Percentiles rank a stretch among this genome's conserved stretches.
These are phyloP conservation scores for Tolypocladium pustulatum DNA, from an alignment of 2,329 filamentous ascomycete species.

Conservation along the genomic window DNA sequence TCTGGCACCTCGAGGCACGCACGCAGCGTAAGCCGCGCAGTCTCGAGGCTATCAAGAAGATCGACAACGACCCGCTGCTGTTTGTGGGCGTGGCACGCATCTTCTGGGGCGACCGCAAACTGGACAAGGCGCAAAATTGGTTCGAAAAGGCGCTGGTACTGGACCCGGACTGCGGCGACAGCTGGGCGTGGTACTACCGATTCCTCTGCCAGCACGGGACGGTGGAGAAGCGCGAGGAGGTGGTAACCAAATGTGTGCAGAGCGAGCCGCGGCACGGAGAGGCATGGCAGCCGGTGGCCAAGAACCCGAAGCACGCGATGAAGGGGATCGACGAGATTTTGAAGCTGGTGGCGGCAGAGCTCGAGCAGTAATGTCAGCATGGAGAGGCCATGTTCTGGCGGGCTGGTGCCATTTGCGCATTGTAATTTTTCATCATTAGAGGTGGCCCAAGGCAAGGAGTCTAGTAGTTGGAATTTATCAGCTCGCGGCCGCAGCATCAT, in stretches of 20 bases:
- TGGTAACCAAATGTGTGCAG: conserved; percentile 67
- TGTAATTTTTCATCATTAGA: background rate
- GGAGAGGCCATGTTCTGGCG: background rate
- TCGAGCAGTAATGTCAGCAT: conserved; percentile 17
- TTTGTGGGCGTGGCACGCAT: conserved; percentile 90
- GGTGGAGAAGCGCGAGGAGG: conserved; percentile 80
- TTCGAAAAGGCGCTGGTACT: conserved; percentile 91
- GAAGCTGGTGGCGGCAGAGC: conserved; percentile 56
- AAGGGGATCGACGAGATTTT: conserved; percentile 72
- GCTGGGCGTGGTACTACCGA: conserved; percentile 97
- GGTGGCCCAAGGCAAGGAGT: background rate
- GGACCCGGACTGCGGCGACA: conserved; percentile 80
- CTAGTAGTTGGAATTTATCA: background rate
- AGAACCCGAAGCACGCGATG: conserved; percentile 72
- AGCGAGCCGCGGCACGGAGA: conserved; percentile 91
- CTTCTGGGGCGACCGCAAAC: conserved; percentile 85
- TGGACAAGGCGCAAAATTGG: conserved; percentile 94
- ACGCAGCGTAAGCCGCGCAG: conserved; percentile 87
- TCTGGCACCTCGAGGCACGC: conserved; percentile 85
- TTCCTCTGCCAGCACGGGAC: conserved; percentile 89
- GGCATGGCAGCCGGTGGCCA: conserved; percentile 76
- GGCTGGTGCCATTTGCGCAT: background rate
- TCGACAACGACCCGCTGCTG: conserved; percentile 80
- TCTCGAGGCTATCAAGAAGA: conserved; percentile 92
- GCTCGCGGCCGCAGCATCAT: background rate